Conservation (phyloP, 169 alveolate species). For the Blepharisma undulans region DNA sequence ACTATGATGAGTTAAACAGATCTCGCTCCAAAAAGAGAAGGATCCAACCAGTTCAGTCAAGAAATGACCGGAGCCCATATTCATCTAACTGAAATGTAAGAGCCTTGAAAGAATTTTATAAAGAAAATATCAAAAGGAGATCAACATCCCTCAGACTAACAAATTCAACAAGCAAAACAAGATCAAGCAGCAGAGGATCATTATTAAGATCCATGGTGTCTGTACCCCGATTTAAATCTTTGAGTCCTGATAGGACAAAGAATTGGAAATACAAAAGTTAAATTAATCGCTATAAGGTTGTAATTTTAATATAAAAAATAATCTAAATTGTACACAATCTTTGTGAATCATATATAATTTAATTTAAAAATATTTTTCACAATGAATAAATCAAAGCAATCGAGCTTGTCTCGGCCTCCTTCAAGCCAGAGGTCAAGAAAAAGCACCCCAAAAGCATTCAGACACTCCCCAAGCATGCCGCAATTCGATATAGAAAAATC, state of each 20-base stretch:
- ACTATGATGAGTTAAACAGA: background rate
- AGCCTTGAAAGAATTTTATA: background rate
- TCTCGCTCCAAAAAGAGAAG: background rate
- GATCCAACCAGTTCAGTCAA: background rate
- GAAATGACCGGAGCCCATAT: background rate
- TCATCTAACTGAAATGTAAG: background rate
- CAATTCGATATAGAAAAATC: background rate
- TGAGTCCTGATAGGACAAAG: background rate
- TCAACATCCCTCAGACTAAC: background rate
- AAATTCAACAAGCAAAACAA: background rate
- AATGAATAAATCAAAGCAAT: background rate
- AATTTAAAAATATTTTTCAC: too few species aligned
- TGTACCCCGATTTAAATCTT: background rate
- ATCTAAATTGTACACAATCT: background rate
- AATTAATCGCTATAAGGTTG: background rate
- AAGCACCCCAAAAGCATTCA: background rate
- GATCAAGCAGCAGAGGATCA: background rate
- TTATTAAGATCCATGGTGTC: background rate
- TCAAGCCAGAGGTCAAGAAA: background rate
- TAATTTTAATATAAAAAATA: too few species aligned
- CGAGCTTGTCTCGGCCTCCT: background rate
- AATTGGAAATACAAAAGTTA: background rate
- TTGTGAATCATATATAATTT: background rate
- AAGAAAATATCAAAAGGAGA: background rate
- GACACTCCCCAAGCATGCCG: background rate